These are phyloP conservation scores for Papilionanthe hybrid DNA, from an alignment of 116 monocot species.

Conservation along the genomic window DNA sequence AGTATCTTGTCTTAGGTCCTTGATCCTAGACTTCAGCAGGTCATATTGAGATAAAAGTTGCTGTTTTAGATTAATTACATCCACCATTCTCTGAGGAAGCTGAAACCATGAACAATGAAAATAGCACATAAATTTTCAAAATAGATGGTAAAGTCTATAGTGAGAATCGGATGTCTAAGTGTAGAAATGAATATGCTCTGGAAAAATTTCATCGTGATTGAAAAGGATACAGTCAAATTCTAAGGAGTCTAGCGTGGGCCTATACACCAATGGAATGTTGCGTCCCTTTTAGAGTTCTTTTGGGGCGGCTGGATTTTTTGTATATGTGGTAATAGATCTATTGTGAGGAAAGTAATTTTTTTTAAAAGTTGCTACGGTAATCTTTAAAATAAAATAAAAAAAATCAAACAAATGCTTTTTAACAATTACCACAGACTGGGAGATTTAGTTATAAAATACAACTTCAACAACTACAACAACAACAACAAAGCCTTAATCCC, in stretches of 20 bases:
- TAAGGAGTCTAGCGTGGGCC: not conserved
- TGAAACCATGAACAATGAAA: conserved; percentile 25
- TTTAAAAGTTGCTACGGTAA: too few relatives aligned
- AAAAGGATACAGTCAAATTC: not conserved
- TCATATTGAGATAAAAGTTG: conserved; percentile 96
- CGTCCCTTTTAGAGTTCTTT: too few relatives aligned
- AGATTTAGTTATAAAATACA: too few relatives aligned
- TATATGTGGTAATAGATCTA: too few relatives aligned
- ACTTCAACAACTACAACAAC: too few relatives aligned
- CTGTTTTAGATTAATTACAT: conserved; percentile 74
- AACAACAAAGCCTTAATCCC: too few relatives aligned
- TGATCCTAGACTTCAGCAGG: conserved; percentile 68
- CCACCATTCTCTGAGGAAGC: conserved; percentile 82
- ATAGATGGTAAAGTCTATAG: not conserved
- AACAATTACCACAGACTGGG: too few relatives aligned
- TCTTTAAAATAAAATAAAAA: too few relatives aligned
- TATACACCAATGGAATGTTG: not conserved
- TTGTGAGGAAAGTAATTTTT: too few relatives aligned
- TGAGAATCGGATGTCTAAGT: not conserved
- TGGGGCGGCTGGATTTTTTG: too few relatives aligned
- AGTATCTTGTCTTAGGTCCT: conserved; percentile 58
- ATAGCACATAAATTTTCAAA: not conserved
- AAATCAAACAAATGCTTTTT: too few relatives aligned
- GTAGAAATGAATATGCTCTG: not conserved
- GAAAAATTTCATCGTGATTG: not conserved